Percentiles rank a stretch among this genome's conserved stretches.
Conservation (phyloP, 345 rosid genomes). For the Salix arbutifolia region DNA sequence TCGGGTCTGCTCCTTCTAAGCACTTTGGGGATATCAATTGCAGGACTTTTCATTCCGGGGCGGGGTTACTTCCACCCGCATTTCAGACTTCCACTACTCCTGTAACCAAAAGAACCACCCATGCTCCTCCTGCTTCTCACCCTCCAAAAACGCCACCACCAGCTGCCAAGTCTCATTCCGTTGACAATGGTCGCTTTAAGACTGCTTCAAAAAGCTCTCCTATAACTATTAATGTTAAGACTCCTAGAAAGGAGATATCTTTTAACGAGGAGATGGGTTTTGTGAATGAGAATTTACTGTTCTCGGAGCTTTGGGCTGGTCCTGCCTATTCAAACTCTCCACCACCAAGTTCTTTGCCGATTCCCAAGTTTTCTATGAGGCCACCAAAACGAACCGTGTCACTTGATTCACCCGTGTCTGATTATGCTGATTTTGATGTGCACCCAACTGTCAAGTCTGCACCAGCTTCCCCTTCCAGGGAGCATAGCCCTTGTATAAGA, state of each 20-base stretch:
- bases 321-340: slow-evolving; percentile 98
- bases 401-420: slow-evolving; percentile 47
- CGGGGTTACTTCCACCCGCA: slow-evolving; percentile 72
- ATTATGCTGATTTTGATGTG: slow-evolving; percentile 30
- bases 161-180: background rate
- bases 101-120: slow-evolving; percentile 27
- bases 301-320: slow-evolving; percentile 92
- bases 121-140: slow-evolving; percentile 15
- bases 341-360: slow-evolving; percentile 85
- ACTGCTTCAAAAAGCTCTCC: slow-evolving; percentile 40
- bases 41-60: slow-evolving; percentile 65
- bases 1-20: slow-evolving; percentile 49
- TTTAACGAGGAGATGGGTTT: slow-evolving; percentile 25
- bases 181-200: slow-evolving; percentile 10
- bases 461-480: slow-evolving; percentile 78
- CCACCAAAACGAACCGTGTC: slow-evolving; percentile 61
- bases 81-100: slow-evolving; percentile 29
- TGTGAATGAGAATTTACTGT: slow-evolving; percentile 29
- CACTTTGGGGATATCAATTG: slow-evolving; percentile 63
- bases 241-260: slow-evolving; percentile 20
- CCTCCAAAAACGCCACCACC: slow-evolving; percentile 33
- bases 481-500: slow-evolving; percentile 29
- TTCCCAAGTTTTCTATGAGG: slow-evolving; percentile 74
- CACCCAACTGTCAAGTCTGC: slow-evolving; percentile 69
- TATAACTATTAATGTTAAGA: slow-evolving; percentile 41